Percentiles rank a stretch among this genome's conserved stretches.
Evolutionary conservation across 202 grass and related monocot genomes (phyloP).

Genomic region (Eragrostis tef): DNA sequence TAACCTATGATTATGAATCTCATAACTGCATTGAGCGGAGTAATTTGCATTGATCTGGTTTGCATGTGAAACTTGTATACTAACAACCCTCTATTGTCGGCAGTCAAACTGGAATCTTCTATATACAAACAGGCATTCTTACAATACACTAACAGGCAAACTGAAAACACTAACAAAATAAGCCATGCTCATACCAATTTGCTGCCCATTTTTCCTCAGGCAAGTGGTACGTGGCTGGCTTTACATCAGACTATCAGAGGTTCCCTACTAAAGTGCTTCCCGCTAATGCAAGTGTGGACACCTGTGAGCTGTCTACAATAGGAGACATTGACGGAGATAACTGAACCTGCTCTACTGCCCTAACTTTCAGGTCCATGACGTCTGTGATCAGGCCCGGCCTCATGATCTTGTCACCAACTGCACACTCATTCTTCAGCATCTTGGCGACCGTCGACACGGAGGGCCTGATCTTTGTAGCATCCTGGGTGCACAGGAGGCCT

Average conservation of each 20-base stretch:
- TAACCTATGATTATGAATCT: neutral
- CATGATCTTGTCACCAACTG: conserved; percentile 53
- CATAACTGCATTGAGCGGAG: neutral
- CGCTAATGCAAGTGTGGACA: conserved; percentile 52
- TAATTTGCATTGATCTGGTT: too few species aligned
- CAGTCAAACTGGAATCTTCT: conserved; percentile 1
- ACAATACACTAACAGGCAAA: conserved; percentile 23
- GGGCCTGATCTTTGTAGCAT: conserved; percentile 65
- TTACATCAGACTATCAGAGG: conserved; percentile 23
- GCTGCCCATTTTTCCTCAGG: conserved; percentile 8
- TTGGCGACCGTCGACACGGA: conserved; percentile 62
- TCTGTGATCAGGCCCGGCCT: conserved; percentile 85
- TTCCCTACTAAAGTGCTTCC: conserved; percentile 52
- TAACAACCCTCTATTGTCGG: too few species aligned
- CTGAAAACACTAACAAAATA: conserved; percentile 22
- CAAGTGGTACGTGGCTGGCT: neutral
- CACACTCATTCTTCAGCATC: conserved; percentile 59
- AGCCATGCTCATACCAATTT: neutral
- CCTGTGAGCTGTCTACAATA: conserved; percentile 28
- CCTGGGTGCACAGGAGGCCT: conserved; percentile 86
- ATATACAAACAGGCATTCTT: conserved; percentile 25
- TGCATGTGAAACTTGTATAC: neutral
- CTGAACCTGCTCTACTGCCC: conserved; percentile 41
- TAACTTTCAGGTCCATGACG: conserved; percentile 77
- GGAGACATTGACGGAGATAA: conserved; percentile 49